A percentile compares a stretch with the other conserved stretches of the same genome.
These are phyloP conservation scores for Pseudogymnoascus sp. DNA, from an alignment of 2,329 filamentous ascomycete genomes.

Conservation along the genomic window DNA sequence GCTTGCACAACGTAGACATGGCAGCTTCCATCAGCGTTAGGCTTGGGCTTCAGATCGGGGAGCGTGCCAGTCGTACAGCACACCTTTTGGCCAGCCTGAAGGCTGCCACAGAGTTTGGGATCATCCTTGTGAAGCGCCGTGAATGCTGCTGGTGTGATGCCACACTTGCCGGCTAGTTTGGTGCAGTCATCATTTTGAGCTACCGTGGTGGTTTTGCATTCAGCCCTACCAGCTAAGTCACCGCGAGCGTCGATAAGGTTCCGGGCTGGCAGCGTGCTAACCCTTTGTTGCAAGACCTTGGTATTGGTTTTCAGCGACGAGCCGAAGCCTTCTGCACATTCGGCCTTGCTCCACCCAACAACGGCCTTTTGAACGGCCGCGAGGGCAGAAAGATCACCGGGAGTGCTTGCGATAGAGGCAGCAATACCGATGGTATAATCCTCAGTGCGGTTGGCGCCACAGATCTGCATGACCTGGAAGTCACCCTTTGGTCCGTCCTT, in stretches of 20 bases:
- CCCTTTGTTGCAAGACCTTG: background rate
- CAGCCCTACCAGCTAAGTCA: background rate
- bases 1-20: constrained; percentile 27
- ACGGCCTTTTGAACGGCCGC: background rate
- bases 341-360: background rate
- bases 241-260: background rate
- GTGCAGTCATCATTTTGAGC: background rate
- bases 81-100: constrained; percentile 25
- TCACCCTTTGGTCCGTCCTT: background rate
- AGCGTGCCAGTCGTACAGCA: constrained; percentile 29
- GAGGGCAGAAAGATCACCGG: background rate
- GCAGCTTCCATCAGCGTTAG: constrained; percentile 31
- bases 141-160: constrained; percentile 30
- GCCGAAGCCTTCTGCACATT: background rate
- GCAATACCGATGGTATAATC: background rate
- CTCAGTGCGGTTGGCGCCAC: background rate
- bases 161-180: constrained; percentile 32
- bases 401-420: background rate
- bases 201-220: background rate
- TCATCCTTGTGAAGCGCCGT: constrained; percentile 23
- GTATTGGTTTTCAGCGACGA: background rate
- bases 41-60: constrained; percentile 29
- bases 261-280: background rate
- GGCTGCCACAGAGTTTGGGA: constrained; percentile 22
- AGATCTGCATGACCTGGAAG: background rate